Evolutionary conservation across 2,329 filamentous ascomycete genomes (phyloP), one percentile per base, ranked within the genome.

Genomic region (Microascus cirrosus): DNA sequence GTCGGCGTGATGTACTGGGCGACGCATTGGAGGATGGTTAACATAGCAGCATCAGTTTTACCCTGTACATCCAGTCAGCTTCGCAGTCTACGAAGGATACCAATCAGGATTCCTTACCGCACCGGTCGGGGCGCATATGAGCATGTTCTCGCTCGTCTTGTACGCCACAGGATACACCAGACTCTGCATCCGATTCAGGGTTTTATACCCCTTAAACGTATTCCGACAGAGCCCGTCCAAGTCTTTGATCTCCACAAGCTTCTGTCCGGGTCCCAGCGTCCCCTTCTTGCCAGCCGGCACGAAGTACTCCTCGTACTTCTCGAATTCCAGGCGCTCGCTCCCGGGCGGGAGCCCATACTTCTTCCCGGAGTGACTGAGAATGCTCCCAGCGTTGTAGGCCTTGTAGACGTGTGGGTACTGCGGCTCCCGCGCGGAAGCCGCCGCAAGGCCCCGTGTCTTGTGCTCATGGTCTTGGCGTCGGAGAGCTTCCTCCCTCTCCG

Each of bases 21-120:
- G 59, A 99, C 85, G 0, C 89, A 88, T 68, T 96, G 95, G 59
- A 99, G 77, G 59, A 99, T 90, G 0, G 95, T 94, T 63, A 99
- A 80, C 92, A 99, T 95, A 10, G 94, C 95, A 34, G 93, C 94
- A 72, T 99, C 94, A 1, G 94, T 99, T 80, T 99, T 99, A 83
- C 94, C 94, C 74, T 80, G 20, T n/a, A 42, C 32, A 24, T 54
- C 52, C 8, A 32, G 51, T 50, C 20, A 50, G 45, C 22, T 6
- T 11, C 11, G 1, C 20, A 22, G 4, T 20, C 24, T 8, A 50
- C 10, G 2, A 5, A 34, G 15, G 7, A 42, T 13, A 35, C 5
- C 45, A 20, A 25, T 11, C 28, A 20, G 4, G 24, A 24, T 18
- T n/a, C 77, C 82, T 73, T 70, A 82, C 80, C 61, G 92, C 92